Evolutionary conservation across 2,329 filamentous ascomycete genomes (phyloP).

Genomic region (Stagonosporopsis vannaccii): DNA sequence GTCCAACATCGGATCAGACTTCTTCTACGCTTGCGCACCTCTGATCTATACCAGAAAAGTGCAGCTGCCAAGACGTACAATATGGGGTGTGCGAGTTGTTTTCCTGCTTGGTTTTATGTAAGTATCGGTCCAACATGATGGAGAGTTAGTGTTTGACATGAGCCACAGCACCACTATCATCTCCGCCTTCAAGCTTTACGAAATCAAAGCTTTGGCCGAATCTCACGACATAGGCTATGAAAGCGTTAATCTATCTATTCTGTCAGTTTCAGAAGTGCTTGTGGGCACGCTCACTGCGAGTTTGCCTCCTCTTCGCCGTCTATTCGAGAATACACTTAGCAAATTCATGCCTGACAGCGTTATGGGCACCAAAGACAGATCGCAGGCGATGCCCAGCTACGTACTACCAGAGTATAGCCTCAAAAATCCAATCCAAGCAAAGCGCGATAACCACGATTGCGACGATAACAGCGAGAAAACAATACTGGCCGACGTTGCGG

Average conservation of each 20-base stretch:
- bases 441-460: conserved; percentile 3
- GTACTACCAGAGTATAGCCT: conserved; percentile 1
- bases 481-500: background rate
- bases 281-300: conserved; percentile 15
- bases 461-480: conserved; percentile 18
- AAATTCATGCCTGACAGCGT: conserved; percentile 11
- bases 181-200: conserved; percentile 19
- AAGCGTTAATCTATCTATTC: conserved; percentile 12
- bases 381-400: background rate
- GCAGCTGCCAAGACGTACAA: conserved; percentile 8
- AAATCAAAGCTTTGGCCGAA: conserved; percentile 9
- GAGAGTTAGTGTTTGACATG: background rate
- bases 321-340: conserved; percentile 15
- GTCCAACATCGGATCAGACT: conserved; percentile 17
- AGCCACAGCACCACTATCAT: conserved; percentile 15
- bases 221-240: conserved; percentile 9
- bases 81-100: conserved; percentile 17
- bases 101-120: conserved; percentile 19
- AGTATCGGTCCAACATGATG: background rate
- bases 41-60: conserved; percentile 12
- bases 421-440: background rate
- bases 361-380: background rate
- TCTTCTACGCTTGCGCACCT: conserved; percentile 18
- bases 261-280: conserved; percentile 15
- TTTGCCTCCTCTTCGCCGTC: conserved; percentile 20